These are phyloP conservation scores for Acanthamoeba lugdunensis DNA, from an alignment of 208 protist genomes.

Conservation along the genomic window DNA sequence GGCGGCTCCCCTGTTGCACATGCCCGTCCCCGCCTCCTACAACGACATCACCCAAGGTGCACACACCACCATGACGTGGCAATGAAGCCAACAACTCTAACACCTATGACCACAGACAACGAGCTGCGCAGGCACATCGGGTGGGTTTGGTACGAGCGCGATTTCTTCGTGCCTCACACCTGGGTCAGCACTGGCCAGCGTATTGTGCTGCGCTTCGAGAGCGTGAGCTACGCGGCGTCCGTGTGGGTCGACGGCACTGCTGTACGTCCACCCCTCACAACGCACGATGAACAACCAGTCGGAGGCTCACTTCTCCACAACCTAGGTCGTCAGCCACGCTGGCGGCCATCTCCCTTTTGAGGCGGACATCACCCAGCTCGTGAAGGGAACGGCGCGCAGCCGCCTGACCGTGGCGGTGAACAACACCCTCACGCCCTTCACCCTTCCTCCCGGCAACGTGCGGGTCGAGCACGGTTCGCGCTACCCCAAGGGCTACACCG, in stretches of 20 bases:
- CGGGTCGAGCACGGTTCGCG: background rate
- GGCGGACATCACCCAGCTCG: conserved; percentile 4
- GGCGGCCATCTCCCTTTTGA: conserved; percentile 30
- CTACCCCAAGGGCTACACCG: conserved; percentile 47
- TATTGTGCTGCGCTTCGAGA: conserved; percentile 40
- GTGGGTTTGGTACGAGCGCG: conserved; percentile 24
- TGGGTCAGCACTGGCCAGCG: background rate
- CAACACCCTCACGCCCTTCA: conserved; percentile 36
- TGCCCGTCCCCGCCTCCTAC: conserved; percentile 38
- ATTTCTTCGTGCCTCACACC: conserved; percentile 15
- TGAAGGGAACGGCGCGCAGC: background rate
- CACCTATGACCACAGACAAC: background rate
- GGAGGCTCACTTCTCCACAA: background rate
- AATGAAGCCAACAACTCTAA: no score
- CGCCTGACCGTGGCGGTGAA: conserved; percentile 39
- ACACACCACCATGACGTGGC: background rate
- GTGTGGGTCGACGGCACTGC: conserved; percentile 52
- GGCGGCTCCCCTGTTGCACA: background rate
- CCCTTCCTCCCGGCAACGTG: conserved; percentile 35
- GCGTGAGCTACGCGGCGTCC: conserved; percentile 7
- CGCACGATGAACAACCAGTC: background rate
- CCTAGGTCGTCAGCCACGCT: background rate
- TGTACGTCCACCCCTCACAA: background rate
- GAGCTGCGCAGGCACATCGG: conserved; percentile 8
- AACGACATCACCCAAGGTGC: conserved; percentile 43